Conservation (phyloP, 2,329 filamentous ascomycete species). For the Sclerotinia trifoliorum region DNA sequence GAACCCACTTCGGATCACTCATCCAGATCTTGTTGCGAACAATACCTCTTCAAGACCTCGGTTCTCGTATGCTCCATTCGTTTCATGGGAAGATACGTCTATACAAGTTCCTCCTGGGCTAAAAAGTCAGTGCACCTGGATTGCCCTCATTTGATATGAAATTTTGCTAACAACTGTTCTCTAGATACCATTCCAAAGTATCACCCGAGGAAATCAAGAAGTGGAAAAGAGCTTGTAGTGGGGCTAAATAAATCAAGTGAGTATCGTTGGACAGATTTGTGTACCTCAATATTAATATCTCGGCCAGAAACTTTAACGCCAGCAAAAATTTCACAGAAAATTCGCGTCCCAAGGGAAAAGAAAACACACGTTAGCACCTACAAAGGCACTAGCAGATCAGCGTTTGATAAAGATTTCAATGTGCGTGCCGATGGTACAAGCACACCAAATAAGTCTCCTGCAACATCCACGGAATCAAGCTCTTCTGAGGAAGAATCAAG, state of each 20-base stretch:
- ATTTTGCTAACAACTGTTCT: neutral
- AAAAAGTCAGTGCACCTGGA: conserved; percentile 34
- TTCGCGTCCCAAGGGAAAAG: conserved; percentile 31
- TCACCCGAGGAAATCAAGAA: conserved; percentile 37
- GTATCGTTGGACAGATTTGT: conserved; percentile 22
- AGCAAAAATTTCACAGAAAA: conserved; percentile 32
- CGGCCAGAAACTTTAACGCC: conserved; percentile 30
- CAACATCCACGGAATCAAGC: conserved; percentile 36
- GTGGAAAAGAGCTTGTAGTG: conserved; percentile 37
- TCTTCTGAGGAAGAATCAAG: conserved; percentile 38
- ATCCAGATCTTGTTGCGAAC: conserved; percentile 32
- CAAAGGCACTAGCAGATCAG: conserved; percentile 34
- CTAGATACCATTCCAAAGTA: conserved; percentile 39
- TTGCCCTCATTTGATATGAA: neutral
- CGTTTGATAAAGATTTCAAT: conserved; percentile 27
- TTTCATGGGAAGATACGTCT: conserved; percentile 33
- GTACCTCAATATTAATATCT: conserved; percentile 19
- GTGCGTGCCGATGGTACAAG: conserved; percentile 30
- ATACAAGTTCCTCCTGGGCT: conserved; percentile 34
- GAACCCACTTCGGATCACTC: conserved; percentile 32
- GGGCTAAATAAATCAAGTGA: conserved; percentile 37
- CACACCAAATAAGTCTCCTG: conserved; percentile 24
- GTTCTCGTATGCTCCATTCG: conserved; percentile 36
- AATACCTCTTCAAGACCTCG: conserved; percentile 30
- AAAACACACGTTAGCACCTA: conserved; percentile 32